Conservation (phyloP, 2,329 filamentous ascomycete species). For the Chrysoporthe cubensis region DNA sequence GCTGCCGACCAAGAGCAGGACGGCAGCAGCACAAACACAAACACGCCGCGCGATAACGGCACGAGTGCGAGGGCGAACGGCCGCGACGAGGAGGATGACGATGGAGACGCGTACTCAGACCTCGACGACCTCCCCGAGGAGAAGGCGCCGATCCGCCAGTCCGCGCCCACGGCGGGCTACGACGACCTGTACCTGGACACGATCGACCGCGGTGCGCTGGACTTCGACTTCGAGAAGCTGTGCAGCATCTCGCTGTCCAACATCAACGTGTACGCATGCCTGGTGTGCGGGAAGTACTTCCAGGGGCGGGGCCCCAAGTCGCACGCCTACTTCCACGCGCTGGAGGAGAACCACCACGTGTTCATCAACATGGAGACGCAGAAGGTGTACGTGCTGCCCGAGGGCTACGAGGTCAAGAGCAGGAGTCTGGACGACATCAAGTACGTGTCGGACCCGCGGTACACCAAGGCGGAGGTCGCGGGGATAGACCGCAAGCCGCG, state of each 20-base stretch:
- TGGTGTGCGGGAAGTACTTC: constrained; percentile 97
- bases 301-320: constrained; percentile 93
- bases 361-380: constrained; percentile 97
- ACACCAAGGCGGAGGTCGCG: constrained; percentile 78
- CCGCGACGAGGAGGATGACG: constrained; percentile 43
- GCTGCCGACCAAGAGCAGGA: constrained; percentile 41
- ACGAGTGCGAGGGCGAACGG: constrained; percentile 30
- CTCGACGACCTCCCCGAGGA: constrained; percentile 44
- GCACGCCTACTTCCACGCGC: constrained; percentile 95
- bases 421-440: constrained; percentile 97
- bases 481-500: constrained; percentile 71
- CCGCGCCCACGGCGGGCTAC: constrained; percentile 83
- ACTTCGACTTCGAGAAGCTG: constrained; percentile 99
- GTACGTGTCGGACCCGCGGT: constrained; percentile 91
- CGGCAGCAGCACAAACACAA: constrained; percentile 23
- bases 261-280: constrained; percentile 97
- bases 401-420: constrained; percentile 95
- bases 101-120: constrained; percentile 32
- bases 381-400: constrained; percentile 88
- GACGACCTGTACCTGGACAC: constrained; percentile 97
- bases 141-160: constrained; percentile 66
- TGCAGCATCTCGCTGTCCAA: constrained; percentile 96
- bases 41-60: constrained; percentile 31
- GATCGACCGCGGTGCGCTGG: constrained; percentile 87
- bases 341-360: constrained; percentile 94